Evolutionary conservation across 2,329 filamentous ascomycete species (phyloP).

Genomic region (Fusarium sublunatum): DNA sequence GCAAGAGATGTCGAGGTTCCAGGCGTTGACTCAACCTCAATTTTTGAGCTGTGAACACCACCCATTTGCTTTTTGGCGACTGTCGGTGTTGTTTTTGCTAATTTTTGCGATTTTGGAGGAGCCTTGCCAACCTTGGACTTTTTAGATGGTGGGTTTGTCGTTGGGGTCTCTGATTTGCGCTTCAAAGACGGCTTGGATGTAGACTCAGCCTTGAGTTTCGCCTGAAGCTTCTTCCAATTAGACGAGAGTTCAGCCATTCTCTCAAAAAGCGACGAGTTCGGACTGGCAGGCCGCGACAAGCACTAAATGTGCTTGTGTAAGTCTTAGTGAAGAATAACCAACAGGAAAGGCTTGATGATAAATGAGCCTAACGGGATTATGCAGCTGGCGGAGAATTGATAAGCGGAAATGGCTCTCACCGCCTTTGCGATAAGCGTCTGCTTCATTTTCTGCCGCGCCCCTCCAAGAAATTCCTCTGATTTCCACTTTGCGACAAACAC

Average conservation of each 20-base stretch:
- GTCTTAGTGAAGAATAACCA: slow-evolving; percentile 6
- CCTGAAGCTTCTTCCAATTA: slow-evolving; percentile 85
- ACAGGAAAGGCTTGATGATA: slow-evolving; percentile 8
- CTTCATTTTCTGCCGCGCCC: slow-evolving; percentile 46
- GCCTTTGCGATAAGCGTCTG: slow-evolving; percentile 42
- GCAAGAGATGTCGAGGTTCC: slow-evolving; percentile 65
- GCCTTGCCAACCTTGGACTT: slow-evolving; percentile 45
- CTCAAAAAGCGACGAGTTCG: background rate
- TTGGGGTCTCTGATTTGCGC: slow-evolving; percentile 54
- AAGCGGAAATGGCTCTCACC: slow-evolving; percentile 38
- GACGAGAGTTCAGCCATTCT: slow-evolving; percentile 65
- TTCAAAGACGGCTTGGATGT: slow-evolving; percentile 54
- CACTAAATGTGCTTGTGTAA: slow-evolving; percentile 8
- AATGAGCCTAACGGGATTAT: slow-evolving; percentile 37
- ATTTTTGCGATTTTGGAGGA: slow-evolving; percentile 8
- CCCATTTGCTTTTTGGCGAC: slow-evolving; percentile 61
- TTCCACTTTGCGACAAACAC: slow-evolving; percentile 22
- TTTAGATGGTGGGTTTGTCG: slow-evolving; percentile 42
- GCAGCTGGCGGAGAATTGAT: slow-evolving; percentile 39
- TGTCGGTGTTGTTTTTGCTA: slow-evolving; percentile 16
- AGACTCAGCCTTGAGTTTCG: slow-evolving; percentile 64
- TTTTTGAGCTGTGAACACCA: slow-evolving; percentile 62
- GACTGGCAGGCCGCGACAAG: background rate
- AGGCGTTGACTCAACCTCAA: slow-evolving; percentile 52
- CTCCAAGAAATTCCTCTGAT: slow-evolving; percentile 38